Base-by-base conservation (phyloP, 805 yeast genomes). In the Spathaspora boniae region DNA sequence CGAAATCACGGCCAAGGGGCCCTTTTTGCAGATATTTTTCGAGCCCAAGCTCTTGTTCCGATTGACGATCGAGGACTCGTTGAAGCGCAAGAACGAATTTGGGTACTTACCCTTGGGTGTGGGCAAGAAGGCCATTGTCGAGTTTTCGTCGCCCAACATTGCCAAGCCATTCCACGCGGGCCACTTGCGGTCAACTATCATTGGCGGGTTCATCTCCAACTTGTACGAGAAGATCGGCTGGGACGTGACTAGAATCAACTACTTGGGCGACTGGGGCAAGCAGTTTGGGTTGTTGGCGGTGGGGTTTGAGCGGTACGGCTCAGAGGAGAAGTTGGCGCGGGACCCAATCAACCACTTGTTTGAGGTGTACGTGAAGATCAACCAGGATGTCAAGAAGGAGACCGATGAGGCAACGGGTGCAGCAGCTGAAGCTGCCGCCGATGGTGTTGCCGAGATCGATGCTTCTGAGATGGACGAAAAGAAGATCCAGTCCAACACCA, bases 151-250 rank as follows among this genome's bases (percentile, higher is more conserved):
- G 23, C 99, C 99, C 46, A 93, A 93, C 64, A 91, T 93, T 54
- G 99, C 99, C 46, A 93, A 93, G 67, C 99, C 99, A 9, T 93
- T 93, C 83, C 99, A 93, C 58, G 99, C 99, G 37, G 99, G 99
- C 41, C 99, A 93, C 62, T 77, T 93, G 62, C 82, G 99, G 65
- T 85, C 95, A 21, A 93, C 99, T 29, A 93, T 93, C 55, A 93
- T 93, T 58, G 99, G 99, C 50, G 98, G 98, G 11, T 93, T 88
- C 68, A 61, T 93, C 32, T 67, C 96, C 26, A 91, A 89, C 63
- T 71, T 93, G 58, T 86, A 93, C 58, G 96, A 88, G 65, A 80
- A 78, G 48, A 70, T 82, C 39, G 98, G 98, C 31, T 93, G 91
- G 86, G 76, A 86, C n/a, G 98, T 93, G 29, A 65, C 75, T 47